These are phyloP conservation scores for Xylaria palmicola DNA, from an alignment of 495 filamentous ascomycete genomes.

Conservation along the genomic window DNA sequence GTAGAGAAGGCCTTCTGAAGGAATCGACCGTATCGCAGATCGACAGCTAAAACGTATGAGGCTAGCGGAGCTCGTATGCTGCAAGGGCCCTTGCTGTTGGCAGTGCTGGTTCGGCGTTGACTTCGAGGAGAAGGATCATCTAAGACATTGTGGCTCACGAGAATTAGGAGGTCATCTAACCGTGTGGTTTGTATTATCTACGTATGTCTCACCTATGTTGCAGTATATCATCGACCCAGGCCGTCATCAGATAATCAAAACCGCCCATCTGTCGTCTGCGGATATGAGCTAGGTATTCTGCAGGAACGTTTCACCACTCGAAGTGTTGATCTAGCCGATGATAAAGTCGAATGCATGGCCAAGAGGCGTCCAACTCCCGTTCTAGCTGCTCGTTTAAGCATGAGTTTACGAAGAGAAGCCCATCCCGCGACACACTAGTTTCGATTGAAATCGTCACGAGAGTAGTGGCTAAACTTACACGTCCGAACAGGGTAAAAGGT, in stretches of 20 bases:
- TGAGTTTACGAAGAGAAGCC: conserved; percentile 1
- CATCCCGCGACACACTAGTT: background rate
- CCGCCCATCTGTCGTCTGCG: background rate
- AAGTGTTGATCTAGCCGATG: too few relatives aligned
- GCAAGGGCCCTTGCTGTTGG: conserved; percentile 5
- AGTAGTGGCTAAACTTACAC: background rate
- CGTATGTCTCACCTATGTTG: background rate
- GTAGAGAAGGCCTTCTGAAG: background rate
- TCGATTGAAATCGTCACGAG: background rate
- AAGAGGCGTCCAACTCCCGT: background rate
- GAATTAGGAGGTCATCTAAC: too few relatives aligned
- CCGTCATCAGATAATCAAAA: background rate
- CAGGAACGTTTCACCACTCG: conserved; percentile 7
- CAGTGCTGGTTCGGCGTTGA: background rate
- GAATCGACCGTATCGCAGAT: background rate
- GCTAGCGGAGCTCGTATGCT: conserved; percentile 13
- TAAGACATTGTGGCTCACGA: too few relatives aligned
- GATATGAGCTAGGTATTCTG: background rate
- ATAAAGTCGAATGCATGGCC: background rate
- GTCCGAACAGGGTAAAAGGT: background rate
- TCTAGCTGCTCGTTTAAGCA: background rate
- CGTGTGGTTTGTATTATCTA: background rate
- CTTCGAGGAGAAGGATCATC: too few relatives aligned
- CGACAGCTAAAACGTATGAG: conserved; percentile 10
- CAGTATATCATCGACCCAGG: background rate